Percentiles rank a stretch among this genome's conserved stretches.
Conservation (phyloP, 2,329 filamentous ascomycete genomes). For the Sarocladium oryzae region DNA sequence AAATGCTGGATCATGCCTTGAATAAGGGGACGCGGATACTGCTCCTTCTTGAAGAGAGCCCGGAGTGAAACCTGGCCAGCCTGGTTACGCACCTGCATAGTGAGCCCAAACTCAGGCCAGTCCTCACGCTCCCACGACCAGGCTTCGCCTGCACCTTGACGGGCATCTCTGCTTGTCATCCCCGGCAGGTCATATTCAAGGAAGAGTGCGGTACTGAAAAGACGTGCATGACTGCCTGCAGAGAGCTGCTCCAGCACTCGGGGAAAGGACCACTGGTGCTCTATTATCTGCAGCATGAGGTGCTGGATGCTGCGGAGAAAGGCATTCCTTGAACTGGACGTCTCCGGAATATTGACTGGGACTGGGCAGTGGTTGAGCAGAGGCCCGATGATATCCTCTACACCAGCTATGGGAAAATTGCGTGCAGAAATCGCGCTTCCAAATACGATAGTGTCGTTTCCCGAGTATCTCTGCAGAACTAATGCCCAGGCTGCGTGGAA, state of each 20-base stretch:
- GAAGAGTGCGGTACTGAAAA: not conserved
- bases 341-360: not conserved
- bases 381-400: not conserved
- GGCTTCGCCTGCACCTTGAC: not conserved
- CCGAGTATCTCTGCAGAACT: not conserved
- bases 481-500: not conserved
- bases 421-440: not conserved
- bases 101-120: not conserved
- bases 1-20: not conserved
- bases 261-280: not conserved
- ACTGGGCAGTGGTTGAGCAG: not conserved
- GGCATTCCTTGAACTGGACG: not conserved
- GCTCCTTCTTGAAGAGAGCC: not conserved
- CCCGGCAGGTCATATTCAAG: not conserved
- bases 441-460: not conserved
- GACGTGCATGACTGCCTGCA: not conserved
- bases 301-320: not conserved
- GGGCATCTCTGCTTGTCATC: not conserved
- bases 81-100: not conserved
- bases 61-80: not conserved
- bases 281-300: not conserved
- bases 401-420: not conserved
- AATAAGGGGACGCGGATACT: not conserved
- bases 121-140: not conserved
- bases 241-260: not conserved